Evolutionary conservation across 129 eudicot species (phyloP).

Genomic region (Helianthus tuberosus): DNA sequence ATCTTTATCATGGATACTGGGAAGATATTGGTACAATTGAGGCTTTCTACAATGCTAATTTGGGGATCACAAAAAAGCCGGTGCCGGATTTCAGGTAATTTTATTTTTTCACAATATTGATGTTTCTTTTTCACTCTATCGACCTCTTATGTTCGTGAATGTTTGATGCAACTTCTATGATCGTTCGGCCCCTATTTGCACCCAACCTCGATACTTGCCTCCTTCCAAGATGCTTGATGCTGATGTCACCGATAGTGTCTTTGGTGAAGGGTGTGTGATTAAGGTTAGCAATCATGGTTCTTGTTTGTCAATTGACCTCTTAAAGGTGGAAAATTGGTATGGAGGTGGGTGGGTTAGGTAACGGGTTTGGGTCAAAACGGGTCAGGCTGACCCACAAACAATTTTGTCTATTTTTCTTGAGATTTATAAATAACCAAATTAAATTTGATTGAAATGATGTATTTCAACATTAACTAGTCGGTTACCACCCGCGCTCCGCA

Average conservation of each 20-base stretch:
- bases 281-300: constrained; percentile 54
- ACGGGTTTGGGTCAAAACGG: neutral
- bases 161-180: constrained; percentile 81
- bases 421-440: neutral
- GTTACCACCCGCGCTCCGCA: too few species aligned
- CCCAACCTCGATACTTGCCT: constrained; percentile 97
- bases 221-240: constrained; percentile 99
- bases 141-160: constrained; percentile 5
- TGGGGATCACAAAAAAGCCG: constrained; percentile 94
- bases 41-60: constrained; percentile 91
- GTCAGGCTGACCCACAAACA: neutral
- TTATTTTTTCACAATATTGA: neutral
- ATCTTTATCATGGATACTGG: constrained; percentile 95
- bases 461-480: neutral
- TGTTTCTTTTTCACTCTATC: constrained; percentile 17
- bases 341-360: constrained; percentile 2
- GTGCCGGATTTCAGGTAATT: constrained; percentile 90
- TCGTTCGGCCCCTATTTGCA: constrained; percentile 92
- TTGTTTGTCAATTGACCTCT: neutral
- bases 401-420: neutral
- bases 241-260: constrained; percentile 94
- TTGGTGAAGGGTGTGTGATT: constrained; percentile 97
- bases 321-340: neutral
- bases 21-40: constrained; percentile 98
- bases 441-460: neutral